These are phyloP conservation scores for Dactylonectria estremocensis DNA, from an alignment of 2,329 filamentous ascomycete genomes.

Conservation along the genomic window DNA sequence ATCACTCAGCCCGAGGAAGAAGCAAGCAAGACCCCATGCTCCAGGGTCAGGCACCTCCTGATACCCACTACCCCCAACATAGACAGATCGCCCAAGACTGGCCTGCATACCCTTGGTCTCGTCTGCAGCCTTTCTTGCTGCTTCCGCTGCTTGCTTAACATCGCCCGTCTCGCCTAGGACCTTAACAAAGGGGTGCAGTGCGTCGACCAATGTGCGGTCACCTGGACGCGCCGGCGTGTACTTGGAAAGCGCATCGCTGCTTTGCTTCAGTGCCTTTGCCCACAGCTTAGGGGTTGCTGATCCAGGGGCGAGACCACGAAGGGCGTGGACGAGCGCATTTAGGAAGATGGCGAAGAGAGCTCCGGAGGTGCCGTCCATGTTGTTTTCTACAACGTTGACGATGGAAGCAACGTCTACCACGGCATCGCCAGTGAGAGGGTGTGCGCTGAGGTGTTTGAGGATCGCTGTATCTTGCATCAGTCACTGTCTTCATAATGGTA, in stretches of 20 bases:
- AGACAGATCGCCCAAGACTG: constrained; percentile 76
- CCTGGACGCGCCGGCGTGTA: constrained; percentile 94
- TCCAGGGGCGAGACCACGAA: constrained; percentile 61
- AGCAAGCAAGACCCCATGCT: constrained; percentile 81
- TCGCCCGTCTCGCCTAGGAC: constrained; percentile 76
- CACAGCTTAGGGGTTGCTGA: constrained; percentile 60
- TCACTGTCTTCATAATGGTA: not conserved
- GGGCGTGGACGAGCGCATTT: constrained; percentile 82
- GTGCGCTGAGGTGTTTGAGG: constrained; percentile 63
- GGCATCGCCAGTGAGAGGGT: constrained; percentile 65
- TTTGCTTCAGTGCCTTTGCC: constrained; percentile 79
- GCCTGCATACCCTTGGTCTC: constrained; percentile 94
- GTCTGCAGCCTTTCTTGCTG: constrained; percentile 82
- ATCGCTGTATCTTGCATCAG: constrained; percentile 60
- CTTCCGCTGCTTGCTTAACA: constrained; percentile 80
- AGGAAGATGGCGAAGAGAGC: constrained; percentile 86
- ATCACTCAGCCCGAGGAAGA: constrained; percentile 80
- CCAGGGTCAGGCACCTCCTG: constrained; percentile 74
- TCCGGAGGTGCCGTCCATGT: constrained; percentile 75
- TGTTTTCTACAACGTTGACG: constrained; percentile 68
- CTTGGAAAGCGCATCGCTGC: constrained; percentile 78
- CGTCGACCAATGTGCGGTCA: constrained; percentile 92
- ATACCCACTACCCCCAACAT: constrained; percentile 62
- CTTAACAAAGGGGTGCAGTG: constrained; percentile 88
- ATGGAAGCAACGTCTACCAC: constrained; percentile 68